Base-by-base conservation (phyloP, 805 yeast genomes). In the Pichia paraexigua region DNA sequence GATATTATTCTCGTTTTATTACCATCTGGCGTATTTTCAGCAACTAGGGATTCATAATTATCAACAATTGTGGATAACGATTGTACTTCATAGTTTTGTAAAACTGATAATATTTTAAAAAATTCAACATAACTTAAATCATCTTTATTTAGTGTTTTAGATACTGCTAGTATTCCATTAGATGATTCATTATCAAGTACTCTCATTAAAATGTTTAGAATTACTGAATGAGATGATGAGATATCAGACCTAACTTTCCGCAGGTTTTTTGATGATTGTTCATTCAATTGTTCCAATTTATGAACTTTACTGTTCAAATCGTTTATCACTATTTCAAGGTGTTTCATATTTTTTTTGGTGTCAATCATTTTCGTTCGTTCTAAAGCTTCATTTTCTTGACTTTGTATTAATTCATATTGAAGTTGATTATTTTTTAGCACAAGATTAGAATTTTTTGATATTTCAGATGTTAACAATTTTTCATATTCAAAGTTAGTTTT, bases 1-100 rank as follows among this genome's bases (percentile, higher is more conserved):
- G 51, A 41, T 28, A 48, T 45, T 2, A 40, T 43, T 21, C 43
- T 39, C 3, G 25, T 22, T n/a, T 41, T 40, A 10, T 37, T 12
- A n/a, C 20, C 30, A 2, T 7, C 35, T 2, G 17, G 11, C 7
- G n/a, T 24, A 9, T 30, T 43, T 20, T 39, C 25, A 10, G 46
- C 24, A 15, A 28, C 5, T 2, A 46, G 1, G 3, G 11, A 27
- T 17, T 46, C 45, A 17, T 52, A 52, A 27, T 37, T 52, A 13
- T 52, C 47, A 11, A 48, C 17, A 20, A 52, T 48, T 17, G 49
- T 41, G 10, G 47, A 28, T 32, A 51, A 7, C 8, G 53, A 48
- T 20, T 47, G 43, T 10, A 51, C 37, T 17, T 51, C 53, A 25
- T 39, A 51, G 41, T 45, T 51, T 5, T 51, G 48, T 15, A 50